These are phyloP conservation scores for Pilobolus umbonatus DNA, from an alignment of 192 early-diverging fungal species.

Conservation along the genomic window DNA sequence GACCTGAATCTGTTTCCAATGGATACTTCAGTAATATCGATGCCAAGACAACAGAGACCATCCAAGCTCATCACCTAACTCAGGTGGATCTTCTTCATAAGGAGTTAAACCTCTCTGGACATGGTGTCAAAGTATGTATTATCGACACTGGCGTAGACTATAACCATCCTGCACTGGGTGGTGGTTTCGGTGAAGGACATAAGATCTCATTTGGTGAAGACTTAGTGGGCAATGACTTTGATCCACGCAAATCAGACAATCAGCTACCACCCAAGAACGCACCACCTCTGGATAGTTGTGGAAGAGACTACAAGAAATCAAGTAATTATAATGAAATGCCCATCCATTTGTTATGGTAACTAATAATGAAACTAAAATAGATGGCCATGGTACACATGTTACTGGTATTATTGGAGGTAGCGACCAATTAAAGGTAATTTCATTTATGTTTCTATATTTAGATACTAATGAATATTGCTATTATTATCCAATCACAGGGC, in stretches of 20 bases:
- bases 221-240: constrained; percentile 48
- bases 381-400: constrained; percentile 68
- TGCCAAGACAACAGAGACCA: not conserved
- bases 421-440: constrained; percentile 30
- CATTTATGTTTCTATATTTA: not conserved
- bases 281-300: constrained; percentile 50
- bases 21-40: constrained; percentile 1
- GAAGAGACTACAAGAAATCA: constrained; percentile 3
- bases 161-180: constrained; percentile 61
- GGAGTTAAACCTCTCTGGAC: constrained; percentile 48
- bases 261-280: constrained; percentile 14
- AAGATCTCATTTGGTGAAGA: constrained; percentile 56
- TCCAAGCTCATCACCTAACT: constrained; percentile 38
- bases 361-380: not conserved
- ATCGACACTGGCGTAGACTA: constrained; percentile 42
- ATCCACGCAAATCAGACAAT: constrained; percentile 4
- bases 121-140: constrained; percentile 45
- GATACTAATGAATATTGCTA: not conserved
- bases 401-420: constrained; percentile 54
- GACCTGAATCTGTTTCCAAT: constrained; percentile 12
- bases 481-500: constrained; percentile 17
- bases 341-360: not conserved
- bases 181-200: constrained; percentile 55
- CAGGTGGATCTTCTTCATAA: constrained; percentile 47
- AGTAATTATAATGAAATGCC: not conserved